Conservation (phyloP, 2,329 filamentous ascomycete genomes). For the Fusarium penzigii region DNA sequence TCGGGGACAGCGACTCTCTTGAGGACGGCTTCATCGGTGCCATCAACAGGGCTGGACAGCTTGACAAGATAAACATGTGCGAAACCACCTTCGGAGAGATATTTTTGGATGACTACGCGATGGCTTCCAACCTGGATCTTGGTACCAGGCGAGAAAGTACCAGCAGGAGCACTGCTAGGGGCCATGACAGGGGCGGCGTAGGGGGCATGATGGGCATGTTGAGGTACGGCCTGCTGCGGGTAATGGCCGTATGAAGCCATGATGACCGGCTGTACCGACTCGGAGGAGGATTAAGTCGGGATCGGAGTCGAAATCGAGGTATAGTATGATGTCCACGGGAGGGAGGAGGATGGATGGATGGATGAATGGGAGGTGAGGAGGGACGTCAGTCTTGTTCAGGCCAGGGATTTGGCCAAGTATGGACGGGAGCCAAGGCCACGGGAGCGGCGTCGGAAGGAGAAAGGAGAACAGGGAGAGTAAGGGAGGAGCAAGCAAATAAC, state of each 20-base stretch:
- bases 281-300: constrained; percentile 3
- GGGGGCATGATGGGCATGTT: constrained; percentile 43
- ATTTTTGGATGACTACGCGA: constrained; percentile 91
- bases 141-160: constrained; percentile 89
- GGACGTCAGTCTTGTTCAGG: neutral
- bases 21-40: constrained; percentile 79
- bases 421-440: neutral
- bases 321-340: constrained; percentile 11
- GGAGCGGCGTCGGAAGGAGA: neutral
- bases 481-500: neutral
- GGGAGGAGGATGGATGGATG: neutral
- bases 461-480: no score
- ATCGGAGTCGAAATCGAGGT: neutral
- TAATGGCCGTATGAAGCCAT: constrained; percentile 43
- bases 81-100: constrained; percentile 96
- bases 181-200: constrained; percentile 47
- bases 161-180: constrained; percentile 59
- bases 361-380: neutral
- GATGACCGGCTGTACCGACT: constrained; percentile 5
- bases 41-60: constrained; percentile 73
- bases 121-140: constrained; percentile 96
- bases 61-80: constrained; percentile 97
- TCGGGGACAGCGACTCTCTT: constrained; percentile 97
- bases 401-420: neutral
- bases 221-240: constrained; percentile 27